phyloP scores from a whole-genome alignment of 2,329 filamentous ascomycete genomes.

The Fusarium camptoceras region DNA sequence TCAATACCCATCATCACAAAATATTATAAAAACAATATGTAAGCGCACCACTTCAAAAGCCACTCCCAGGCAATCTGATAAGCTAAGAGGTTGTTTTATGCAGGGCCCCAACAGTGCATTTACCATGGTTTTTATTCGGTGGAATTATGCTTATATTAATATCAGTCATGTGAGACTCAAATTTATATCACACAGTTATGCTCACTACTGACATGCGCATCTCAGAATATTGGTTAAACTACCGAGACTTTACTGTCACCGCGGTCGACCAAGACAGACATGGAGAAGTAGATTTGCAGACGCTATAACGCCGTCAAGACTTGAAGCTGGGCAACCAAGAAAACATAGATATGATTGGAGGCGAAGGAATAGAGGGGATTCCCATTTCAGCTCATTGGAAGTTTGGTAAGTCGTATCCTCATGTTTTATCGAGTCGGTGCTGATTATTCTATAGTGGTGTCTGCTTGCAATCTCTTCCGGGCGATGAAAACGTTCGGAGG shows the following conservation, averaged over 20 bases:
- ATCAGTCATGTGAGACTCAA: not conserved
- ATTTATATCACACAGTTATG: rapidly evolving
- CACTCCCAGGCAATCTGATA: no score
- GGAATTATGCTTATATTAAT: slow-evolving; percentile 9
- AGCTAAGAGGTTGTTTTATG: not conserved
- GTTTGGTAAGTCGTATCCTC: slow-evolving; percentile 1
- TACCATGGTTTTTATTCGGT: slow-evolving; percentile 24
- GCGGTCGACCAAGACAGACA: no score
- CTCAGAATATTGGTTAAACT: not conserved
- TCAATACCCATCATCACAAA: not conserved
- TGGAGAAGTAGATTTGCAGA: not conserved
- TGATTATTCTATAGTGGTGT: not conserved
- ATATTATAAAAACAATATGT: not conserved
- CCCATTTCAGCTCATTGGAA: not conserved
- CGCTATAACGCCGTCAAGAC: no score
- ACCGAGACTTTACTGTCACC: not conserved
- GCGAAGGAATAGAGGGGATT: not conserved
- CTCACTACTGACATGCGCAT: not conserved
- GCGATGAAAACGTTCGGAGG: not conserved
- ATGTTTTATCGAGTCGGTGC: rapidly evolving
- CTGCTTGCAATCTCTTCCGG: not conserved
- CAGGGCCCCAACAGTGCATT: slow-evolving; percentile 11
- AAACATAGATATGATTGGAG: not conserved
- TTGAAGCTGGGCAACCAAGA: not conserved
- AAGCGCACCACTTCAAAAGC: not conserved